Conservation (phyloP, 2,329 filamentous ascomycete species). For the Fusarium acutatum region DNA sequence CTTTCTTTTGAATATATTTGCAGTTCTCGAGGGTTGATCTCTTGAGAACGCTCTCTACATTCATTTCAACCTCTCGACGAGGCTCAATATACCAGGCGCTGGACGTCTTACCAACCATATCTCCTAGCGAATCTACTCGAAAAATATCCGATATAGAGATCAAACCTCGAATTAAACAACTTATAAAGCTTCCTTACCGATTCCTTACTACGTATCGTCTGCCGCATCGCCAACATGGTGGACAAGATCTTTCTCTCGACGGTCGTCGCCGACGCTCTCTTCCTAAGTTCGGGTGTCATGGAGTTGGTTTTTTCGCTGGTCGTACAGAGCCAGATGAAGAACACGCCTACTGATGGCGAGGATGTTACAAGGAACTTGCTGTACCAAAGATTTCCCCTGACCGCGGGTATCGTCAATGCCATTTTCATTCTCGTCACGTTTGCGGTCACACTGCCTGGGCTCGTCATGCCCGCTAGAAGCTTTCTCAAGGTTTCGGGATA, state of each 20-base stretch:
- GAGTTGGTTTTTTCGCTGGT: constrained; percentile 65
- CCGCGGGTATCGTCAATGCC: constrained; percentile 77
- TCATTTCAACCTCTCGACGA: constrained; percentile 38
- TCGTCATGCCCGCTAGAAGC: constrained; percentile 71
- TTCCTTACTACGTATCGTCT: background rate
- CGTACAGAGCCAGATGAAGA: constrained; percentile 56
- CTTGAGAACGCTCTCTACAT: constrained; percentile 14
- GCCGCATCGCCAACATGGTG: constrained; percentile 52
- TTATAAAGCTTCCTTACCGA: background rate
- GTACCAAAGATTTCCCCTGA: constrained; percentile 63
- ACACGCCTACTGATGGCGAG: constrained; percentile 54
- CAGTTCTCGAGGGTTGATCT: constrained; percentile 22
- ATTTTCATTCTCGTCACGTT: constrained; percentile 77
- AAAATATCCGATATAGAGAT: background rate
- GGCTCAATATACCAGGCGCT: constrained; percentile 34
- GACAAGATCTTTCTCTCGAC: constrained; percentile 64
- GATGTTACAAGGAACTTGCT: constrained; percentile 61
- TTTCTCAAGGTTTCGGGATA: constrained; percentile 77
- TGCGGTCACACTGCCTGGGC: constrained; percentile 73
- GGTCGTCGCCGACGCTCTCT: constrained; percentile 58
- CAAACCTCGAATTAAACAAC: background rate
- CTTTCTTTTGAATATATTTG: constrained; percentile 17
- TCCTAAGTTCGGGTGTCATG: constrained; percentile 62
- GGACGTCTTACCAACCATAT: constrained; percentile 36
- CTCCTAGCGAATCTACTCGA: background rate